Base-by-base conservation (phyloP, 108 stramenopile genomes). In the Stephanodiscus minutulus region DNA sequence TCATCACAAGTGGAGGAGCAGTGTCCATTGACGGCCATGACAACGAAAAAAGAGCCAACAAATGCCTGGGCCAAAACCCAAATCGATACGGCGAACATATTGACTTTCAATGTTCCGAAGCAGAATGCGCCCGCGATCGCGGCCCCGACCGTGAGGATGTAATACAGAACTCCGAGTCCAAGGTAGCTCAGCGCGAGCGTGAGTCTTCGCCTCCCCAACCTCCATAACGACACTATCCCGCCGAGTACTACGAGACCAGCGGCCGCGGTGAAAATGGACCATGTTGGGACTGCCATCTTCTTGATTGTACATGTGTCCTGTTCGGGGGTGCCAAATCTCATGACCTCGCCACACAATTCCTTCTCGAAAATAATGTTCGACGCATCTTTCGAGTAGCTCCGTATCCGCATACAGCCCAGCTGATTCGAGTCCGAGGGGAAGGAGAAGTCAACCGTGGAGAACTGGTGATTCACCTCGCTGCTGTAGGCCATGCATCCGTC, bases 381-480 rank as follows among this genome's bases (percentile, higher is more conserved):
- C 25, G 66, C 61, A 43, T 57, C 54, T 12, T 68, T 62, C 2
- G 66, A 50, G 73, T 74, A 85, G 41, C 81, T 68, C 21, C 52
- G 74, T 28, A 85, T 65, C 46, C 44, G 50, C 50, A 85, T 28
- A 41, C 84, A 85, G 2, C 73, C 76, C 35, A 48, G 27, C 25
- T 62, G 61, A 36, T 54, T 57, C 9, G 49, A 67, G 5, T 55
- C 28, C 24, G 68, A 43, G 37, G 74, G 69, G 24, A 74, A 61
- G 12, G 46, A 27, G 66, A 82, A 87, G 31, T 72, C 70, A 10
- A 87, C 35, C 20, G 82, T 85, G 70, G 73, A 72, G 50, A 81
- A 87, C 50, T 85, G 84, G 48, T 87, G 75, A 37, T 85, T 87
- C 12, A 76, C 66, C 66, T 87, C 81, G 18, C 44, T 58, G 37